A percentile compares a stretch with the other conserved stretches of the same genome.
phyloP scores from a whole-genome alignment of 768 basidiomycete genomes.

The Mycena leptocephala region DNA sequence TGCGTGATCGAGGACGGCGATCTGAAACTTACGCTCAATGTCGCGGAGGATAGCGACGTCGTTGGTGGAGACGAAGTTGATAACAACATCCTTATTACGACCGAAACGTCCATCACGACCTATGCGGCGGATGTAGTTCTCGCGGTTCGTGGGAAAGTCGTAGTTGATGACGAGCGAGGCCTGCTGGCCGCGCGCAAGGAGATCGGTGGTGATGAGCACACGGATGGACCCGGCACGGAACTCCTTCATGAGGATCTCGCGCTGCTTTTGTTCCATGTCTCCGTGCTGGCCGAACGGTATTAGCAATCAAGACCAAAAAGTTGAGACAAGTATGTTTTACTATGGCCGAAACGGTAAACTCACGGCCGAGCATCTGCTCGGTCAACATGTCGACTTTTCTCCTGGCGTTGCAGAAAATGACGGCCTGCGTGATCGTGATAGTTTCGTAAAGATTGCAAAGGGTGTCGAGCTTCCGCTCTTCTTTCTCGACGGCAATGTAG shows the following conservation, averaged over 20 bases:
- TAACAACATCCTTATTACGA: slow-evolving; percentile 95
- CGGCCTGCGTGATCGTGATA: too few relatives aligned
- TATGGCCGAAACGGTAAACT: slow-evolving; percentile 99
- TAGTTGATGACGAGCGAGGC: slow-evolving; percentile 97
- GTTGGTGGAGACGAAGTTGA: slow-evolving; percentile 97
- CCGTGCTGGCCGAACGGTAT: slow-evolving; percentile 77
- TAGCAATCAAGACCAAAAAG: slow-evolving; percentile 26
- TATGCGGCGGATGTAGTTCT: slow-evolving; percentile 99
- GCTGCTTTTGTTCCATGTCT: slow-evolving; percentile 98
- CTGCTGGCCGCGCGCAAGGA: slow-evolving; percentile 97
- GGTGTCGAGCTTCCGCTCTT: slow-evolving; percentile 99
- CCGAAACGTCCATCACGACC: slow-evolving; percentile 98
- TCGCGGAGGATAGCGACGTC: slow-evolving; percentile 94
- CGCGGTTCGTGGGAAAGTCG: slow-evolving; percentile 92
- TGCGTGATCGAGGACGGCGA: background rate
- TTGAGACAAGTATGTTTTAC: slow-evolving; percentile 59
- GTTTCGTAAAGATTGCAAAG: slow-evolving; percentile 99
- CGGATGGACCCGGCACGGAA: slow-evolving; percentile 99
- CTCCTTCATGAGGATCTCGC: slow-evolving; percentile 98
- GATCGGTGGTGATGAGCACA: slow-evolving; percentile 98
- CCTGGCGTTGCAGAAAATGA: slow-evolving; percentile 99
- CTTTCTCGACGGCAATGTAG: slow-evolving; percentile 99
- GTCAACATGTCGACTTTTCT: slow-evolving; percentile 99
- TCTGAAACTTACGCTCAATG: slow-evolving; percentile 86
- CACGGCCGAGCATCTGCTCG: slow-evolving; percentile 95